phyloP scores from a whole-genome alignment of 495 filamentous ascomycete genomes.

The Penicillium desertorum region DNA sequence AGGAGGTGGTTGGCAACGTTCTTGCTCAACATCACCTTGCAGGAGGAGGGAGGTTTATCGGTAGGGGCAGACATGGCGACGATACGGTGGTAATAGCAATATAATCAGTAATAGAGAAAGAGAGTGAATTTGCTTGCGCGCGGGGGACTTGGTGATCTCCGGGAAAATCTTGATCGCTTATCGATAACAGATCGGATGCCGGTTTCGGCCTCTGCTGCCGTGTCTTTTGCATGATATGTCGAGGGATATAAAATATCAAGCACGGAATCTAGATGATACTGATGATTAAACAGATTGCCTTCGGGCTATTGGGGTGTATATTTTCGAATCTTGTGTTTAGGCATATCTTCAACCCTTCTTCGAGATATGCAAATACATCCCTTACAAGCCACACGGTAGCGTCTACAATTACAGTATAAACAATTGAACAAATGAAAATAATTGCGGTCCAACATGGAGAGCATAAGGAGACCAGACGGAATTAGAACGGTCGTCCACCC shows the following conservation, averaged over 20 bases:
- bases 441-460: constrained; percentile 36
- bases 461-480: constrained; percentile 34
- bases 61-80: constrained; percentile 39
- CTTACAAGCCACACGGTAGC: not conserved
- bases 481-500: constrained; percentile 29
- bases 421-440: constrained; percentile 32
- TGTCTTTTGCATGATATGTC: not conserved
- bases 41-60: constrained; percentile 53
- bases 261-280: not conserved
- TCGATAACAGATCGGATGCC: constrained; percentile 44
- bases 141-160: constrained; percentile 22
- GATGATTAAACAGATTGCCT: not conserved
- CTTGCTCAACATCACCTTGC: constrained; percentile 87
- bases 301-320: not conserved
- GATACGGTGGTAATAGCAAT: constrained; percentile 2
- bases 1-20: constrained; percentile 79
- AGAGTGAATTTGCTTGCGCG: constrained; percentile 16
- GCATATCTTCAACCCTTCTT: no score
- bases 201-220: constrained; percentile 34
- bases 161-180: constrained; percentile 46
- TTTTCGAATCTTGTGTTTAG: not conserved
- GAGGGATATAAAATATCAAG: not conserved
- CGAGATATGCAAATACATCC: not conserved
- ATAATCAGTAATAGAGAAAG: constrained; percentile 12
- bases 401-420: not conserved